phyloP scores from a whole-genome alignment of 805 yeast genomes.

The Saccharomycopsis vini region DNA sequence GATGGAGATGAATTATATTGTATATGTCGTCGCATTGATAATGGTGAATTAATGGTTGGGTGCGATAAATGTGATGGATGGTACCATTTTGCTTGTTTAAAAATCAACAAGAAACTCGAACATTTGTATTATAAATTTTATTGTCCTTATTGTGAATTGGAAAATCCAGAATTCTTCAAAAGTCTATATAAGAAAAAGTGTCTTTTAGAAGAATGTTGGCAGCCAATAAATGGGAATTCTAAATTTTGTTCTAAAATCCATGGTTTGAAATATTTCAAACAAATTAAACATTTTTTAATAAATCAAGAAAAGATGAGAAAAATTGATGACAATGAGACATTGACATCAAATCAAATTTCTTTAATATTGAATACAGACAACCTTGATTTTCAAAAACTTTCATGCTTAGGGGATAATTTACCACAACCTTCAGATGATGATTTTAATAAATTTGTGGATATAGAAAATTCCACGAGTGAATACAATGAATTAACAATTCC shows the following conservation, averaged over 20 bases:
- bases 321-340: too few species aligned
- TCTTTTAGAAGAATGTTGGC: slow-evolving; percentile 45
- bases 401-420: slow-evolving; percentile 29
- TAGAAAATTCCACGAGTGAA: slow-evolving; percentile 17
- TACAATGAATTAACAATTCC: slow-evolving; percentile 1
- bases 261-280: slow-evolving; percentile 39
- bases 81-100: slow-evolving; percentile 81
- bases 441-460: slow-evolving; percentile 19
- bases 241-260: slow-evolving; percentile 74
- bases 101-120: slow-evolving; percentile 40
- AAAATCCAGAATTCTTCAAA: slow-evolving; percentile 36
- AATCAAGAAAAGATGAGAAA: too few species aligned
- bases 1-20: slow-evolving; percentile 42
- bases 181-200: slow-evolving; percentile 76
- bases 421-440: slow-evolving; percentile 35
- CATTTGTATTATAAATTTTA: slow-evolving; percentile 53
- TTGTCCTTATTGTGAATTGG: slow-evolving; percentile 62
- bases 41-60: slow-evolving; percentile 80
- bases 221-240: slow-evolving; percentile 43
- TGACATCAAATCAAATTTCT: too few species aligned
- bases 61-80: slow-evolving; percentile 95
- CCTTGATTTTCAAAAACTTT: slow-evolving; percentile 21
- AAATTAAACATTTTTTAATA: slow-evolving; percentile 19
- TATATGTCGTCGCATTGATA: slow-evolving; percentile 68
- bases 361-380: neutral